Evolutionary conservation across 2,329 filamentous ascomycete genomes (phyloP).

Genomic region (Blumeria graminis): DNA sequence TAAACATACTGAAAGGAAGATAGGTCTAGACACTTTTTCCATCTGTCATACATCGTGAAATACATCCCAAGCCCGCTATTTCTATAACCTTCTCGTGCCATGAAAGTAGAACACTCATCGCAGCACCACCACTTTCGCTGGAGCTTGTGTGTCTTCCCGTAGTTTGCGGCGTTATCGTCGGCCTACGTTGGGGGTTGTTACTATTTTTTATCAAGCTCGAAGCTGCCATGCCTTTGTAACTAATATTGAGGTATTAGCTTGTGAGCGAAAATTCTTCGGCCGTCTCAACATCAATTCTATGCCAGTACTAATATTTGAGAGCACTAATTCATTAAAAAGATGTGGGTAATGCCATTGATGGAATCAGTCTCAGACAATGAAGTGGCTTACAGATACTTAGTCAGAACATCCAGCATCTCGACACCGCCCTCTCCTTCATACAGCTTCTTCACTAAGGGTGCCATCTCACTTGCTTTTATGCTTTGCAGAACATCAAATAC

Average conservation of each 20-base stretch:
- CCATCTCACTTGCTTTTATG: constrained; percentile 92
- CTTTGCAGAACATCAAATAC: constrained; percentile 86
- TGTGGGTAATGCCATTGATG: not conserved
- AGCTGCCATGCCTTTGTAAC: constrained; percentile 71
- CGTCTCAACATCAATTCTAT: no score
- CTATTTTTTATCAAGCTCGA: constrained; percentile 14
- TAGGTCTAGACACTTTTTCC: constrained; percentile 54
- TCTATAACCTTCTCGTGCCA: constrained; percentile 99
- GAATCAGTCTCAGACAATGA: not conserved
- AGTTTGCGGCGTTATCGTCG: constrained; percentile 44
- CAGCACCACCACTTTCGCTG: constrained; percentile 51
- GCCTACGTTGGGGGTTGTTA: constrained; percentile 16
- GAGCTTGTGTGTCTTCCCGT: constrained; percentile 25
- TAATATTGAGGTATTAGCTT: constrained; percentile 15
- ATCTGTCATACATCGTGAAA: constrained; percentile 89
- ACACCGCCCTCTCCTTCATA: constrained; percentile 56
- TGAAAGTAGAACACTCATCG: constrained; percentile 89
- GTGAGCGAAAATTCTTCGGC: not conserved
- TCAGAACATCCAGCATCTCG: constrained; percentile 74
- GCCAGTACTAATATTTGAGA: not conserved
- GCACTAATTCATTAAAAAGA: not conserved
- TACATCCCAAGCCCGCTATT: constrained; percentile 70
- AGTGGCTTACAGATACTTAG: constrained; percentile 75
- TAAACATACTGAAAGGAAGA: no score
- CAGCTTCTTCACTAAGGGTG: constrained; percentile 59